Evolutionary conservation across 2,329 filamentous ascomycete species (phyloP), one percentile per base, ranked within the genome.

Genomic region (Alternaria novae-zelandiae): DNA sequence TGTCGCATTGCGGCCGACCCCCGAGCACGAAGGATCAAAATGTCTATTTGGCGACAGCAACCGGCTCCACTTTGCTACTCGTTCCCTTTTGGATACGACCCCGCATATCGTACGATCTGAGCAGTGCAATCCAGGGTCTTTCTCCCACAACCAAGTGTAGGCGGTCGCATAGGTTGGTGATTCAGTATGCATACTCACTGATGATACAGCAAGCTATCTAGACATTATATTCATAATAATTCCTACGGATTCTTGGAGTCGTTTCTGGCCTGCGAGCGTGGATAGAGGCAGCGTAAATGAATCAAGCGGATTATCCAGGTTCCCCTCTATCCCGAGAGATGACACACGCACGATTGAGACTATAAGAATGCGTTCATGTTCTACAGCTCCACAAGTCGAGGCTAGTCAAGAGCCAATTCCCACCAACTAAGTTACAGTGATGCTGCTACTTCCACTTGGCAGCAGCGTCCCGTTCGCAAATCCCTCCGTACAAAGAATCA

Each of bases 371-470:
- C 36, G 36, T 41, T 17, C 36, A 41, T 2, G n/a, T 41, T 11
- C 36, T 41, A 11, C 36, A 1, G 36, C 36, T 41, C n/a, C 36
- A 17, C 36, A 41, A 41, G 4, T 41, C 5, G 2, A 17, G n/a
- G 36, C 36, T 17, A 41, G 36, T 10, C 36, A 41, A 0, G 36
- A 41, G 36, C n/a, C 36, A 41, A 41, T 2, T 41, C 36, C 1
- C 21, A 21, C 21, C 17, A n/a, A 45, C 41, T 63, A 65, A 46
- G 51, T 59, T 11, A 63, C 59, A 8, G 55, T 63, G 15, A 65
- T 63, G 10, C 43, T 56, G 45, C 63, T 63, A 20, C 32, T 59
- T 28, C 63, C 63, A 51, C 63, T 63, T 8, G 59, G 63, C 51
- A 65, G 26, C 28, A 59, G 17, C 3, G 55, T 59, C 6, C 59